These are phyloP conservation scores for Osmanthus fragrans DNA, from an alignment of 257 asterid genomes.

Conservation along the genomic window DNA sequence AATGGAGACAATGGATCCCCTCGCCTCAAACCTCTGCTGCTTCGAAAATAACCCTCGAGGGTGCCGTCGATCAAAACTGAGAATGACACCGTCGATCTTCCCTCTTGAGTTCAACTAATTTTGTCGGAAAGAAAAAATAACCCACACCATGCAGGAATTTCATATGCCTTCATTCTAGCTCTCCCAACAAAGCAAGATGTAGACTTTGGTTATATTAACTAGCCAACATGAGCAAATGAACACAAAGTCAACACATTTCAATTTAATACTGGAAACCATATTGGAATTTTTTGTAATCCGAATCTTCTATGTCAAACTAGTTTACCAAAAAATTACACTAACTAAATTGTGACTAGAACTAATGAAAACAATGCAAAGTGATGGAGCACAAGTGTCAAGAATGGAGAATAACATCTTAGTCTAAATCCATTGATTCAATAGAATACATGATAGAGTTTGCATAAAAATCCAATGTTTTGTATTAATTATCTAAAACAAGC, in stretches of 20 bases:
- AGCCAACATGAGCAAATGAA: background rate
- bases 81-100: no score
- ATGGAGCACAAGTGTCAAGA: no score
- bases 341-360: background rate
- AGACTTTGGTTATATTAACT: background rate
- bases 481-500: no score
- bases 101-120: background rate
- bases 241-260: background rate
- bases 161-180: background rate
- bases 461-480: no score
- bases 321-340: slow-evolving; percentile 2
- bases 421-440: no score
- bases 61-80: no score
- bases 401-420: no score
- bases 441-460: no score
- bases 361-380: background rate
- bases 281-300: background rate
- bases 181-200: background rate
- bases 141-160: background rate
- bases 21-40: no score
- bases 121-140: background rate
- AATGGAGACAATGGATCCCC: no score
- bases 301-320: slow-evolving; percentile 6
- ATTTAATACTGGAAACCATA: background rate
- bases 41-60: no score